Conservation (phyloP, 2,329 filamentous ascomycete species). For the Colletotrichum sp. region DNA sequence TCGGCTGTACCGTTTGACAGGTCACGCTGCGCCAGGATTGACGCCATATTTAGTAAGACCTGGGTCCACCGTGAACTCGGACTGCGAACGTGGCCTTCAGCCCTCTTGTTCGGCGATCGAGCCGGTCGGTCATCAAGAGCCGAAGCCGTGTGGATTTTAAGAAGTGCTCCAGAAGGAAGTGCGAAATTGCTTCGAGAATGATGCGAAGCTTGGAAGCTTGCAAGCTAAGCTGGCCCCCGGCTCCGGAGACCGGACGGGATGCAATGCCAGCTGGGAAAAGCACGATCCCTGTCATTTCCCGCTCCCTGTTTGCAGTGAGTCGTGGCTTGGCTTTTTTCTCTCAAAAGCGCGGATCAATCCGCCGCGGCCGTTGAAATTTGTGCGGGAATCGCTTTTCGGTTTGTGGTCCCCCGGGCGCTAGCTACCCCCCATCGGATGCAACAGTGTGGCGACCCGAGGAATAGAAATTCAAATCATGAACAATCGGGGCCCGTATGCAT, state of each 20-base stretch:
- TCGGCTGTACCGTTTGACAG: neutral
- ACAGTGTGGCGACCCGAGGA: neutral
- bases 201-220: neutral
- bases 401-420: neutral
- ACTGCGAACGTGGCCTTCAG: neutral
- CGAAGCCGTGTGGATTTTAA: neutral
- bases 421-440: neutral
- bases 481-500: neutral
- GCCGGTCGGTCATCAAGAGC: neutral
- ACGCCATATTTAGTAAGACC: neutral
- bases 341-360: neutral
- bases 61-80: neutral
- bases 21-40: neutral
- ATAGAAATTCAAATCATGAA: neutral
- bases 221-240: neutral
- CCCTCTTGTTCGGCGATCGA: neutral
- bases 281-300: neutral
- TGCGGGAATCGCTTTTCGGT: neutral
- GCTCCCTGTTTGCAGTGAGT: neutral
- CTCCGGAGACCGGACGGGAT: neutral
- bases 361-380: neutral
- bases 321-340: neutral
- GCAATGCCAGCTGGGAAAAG: neutral
- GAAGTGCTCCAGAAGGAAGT: neutral
- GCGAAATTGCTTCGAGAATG: neutral